Conservation (phyloP, 306 rosid species). For the Cicer cuneatum region DNA sequence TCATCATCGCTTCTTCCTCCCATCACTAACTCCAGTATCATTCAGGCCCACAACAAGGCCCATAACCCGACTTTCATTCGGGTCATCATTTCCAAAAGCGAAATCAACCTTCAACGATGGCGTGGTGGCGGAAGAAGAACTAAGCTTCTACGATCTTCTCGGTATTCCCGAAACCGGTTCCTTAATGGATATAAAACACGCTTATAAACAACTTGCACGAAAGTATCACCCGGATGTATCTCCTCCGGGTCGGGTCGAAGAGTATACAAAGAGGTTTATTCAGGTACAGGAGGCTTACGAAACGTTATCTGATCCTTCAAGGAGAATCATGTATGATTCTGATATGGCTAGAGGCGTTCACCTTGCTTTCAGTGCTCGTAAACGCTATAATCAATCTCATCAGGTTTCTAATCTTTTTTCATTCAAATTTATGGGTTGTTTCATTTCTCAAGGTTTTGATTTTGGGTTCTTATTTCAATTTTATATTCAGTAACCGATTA, state of each 20-base stretch:
- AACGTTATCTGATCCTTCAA: constrained; percentile 73
- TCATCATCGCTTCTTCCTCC: constrained; percentile 56
- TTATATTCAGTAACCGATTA: not conserved
- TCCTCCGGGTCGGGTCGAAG: constrained; percentile 83
- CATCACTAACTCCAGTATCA: constrained; percentile 37
- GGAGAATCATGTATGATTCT: constrained; percentile 71
- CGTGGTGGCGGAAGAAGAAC: constrained; percentile 45
- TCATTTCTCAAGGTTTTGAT: constrained; percentile 3
- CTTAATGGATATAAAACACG: constrained; percentile 70
- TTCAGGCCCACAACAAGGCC: constrained; percentile 33
- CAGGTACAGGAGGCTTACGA: constrained; percentile 92
- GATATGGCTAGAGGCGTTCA: constrained; percentile 77
- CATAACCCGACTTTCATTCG: constrained; percentile 28
- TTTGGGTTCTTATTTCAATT: constrained; percentile 3
- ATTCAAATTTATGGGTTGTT: not conserved
- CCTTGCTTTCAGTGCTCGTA: constrained; percentile 74
- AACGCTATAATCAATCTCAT: constrained; percentile 45
- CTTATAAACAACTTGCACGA: constrained; percentile 83
- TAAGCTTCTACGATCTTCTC: constrained; percentile 74
- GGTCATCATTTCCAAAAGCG: constrained; percentile 39
- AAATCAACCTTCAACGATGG: constrained; percentile 59
- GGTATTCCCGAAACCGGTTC: constrained; percentile 78
- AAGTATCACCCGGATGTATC: constrained; percentile 96
- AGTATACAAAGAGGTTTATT: constrained; percentile 75
- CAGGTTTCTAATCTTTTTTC: constrained; percentile 46